Evolutionary conservation across 768 basidiomycete species (phyloP).

Genomic region (Pleurotus tuoliensis): DNA sequence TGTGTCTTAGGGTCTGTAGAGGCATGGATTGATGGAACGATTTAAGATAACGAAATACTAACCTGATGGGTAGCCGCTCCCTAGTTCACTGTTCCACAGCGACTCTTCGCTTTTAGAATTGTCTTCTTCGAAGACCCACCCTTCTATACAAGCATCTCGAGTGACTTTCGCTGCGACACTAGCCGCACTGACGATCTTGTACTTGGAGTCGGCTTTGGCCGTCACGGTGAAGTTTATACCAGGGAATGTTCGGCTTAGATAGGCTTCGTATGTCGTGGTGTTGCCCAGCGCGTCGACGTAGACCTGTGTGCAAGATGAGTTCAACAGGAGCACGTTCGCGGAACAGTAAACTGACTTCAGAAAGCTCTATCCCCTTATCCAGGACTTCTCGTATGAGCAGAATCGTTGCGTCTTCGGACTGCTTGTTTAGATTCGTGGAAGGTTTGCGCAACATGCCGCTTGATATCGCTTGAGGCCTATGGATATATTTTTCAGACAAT

Average conservation of each 20-base stretch:
- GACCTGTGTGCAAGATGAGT: constrained; percentile 42
- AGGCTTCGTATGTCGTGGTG: constrained; percentile 79
- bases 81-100: constrained; percentile 40
- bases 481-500: background rate
- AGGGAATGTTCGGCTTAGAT: constrained; percentile 78
- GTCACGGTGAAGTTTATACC: constrained; percentile 85
- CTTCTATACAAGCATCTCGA: constrained; percentile 83
- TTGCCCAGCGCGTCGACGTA: constrained; percentile 95
- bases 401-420: constrained; percentile 87
- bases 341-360: constrained; percentile 49
- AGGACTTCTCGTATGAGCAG: constrained; percentile 83
- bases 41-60: background rate
- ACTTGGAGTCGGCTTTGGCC: constrained; percentile 92
- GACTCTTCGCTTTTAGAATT: background rate
- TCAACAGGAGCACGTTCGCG: no score
- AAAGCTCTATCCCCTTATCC: constrained; percentile 72
- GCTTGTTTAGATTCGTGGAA: constrained; percentile 83
- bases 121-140: constrained; percentile 75
- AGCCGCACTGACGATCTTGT: constrained; percentile 95
- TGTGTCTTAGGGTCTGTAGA: constrained; percentile 84
- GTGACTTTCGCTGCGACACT: constrained; percentile 99
- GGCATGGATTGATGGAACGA: background rate
- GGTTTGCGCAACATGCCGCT: constrained; percentile 84
- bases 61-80: constrained; percentile 94
- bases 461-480: constrained; percentile 88